Conservation (phyloP, 305 asterid species). For the Euphrasia arctica region DNA sequence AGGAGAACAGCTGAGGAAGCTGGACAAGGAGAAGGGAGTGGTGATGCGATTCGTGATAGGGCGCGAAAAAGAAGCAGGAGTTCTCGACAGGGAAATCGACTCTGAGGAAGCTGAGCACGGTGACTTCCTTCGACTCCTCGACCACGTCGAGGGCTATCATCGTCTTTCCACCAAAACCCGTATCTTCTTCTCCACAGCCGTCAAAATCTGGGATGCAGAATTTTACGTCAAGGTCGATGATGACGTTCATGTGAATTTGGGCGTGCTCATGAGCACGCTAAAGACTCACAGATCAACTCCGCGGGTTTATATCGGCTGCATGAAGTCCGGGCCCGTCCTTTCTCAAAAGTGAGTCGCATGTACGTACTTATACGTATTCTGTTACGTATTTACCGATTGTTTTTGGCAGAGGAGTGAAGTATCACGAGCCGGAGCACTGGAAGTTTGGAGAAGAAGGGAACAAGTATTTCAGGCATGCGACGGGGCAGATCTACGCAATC, state of each 20-base stretch:
- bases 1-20: constrained; percentile 47
- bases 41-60: constrained; percentile 66
- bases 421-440: constrained; percentile 75
- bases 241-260: constrained; percentile 67
- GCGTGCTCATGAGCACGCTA: constrained; percentile 44
- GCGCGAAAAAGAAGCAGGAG: constrained; percentile 39
- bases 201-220: constrained; percentile 61
- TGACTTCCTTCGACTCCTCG: constrained; percentile 59
- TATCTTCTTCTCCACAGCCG: constrained; percentile 53
- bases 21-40: constrained; percentile 64
- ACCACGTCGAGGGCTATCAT: constrained; percentile 63
- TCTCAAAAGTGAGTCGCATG: constrained; percentile 40
- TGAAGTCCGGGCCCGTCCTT: constrained; percentile 83
- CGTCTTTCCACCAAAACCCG: constrained; percentile 60
- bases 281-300: constrained; percentile 56
- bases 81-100: constrained; percentile 52
- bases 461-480: constrained; percentile 76
- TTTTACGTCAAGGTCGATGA: constrained; percentile 77
- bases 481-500: constrained; percentile 76
- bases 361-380: too few relatives aligned
- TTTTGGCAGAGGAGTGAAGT: constrained; percentile 50
- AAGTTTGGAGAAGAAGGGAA: constrained; percentile 81
- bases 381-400: too few relatives aligned
- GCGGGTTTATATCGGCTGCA: constrained; percentile 67
- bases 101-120: constrained; percentile 46